Evolutionary conservation across 2,329 filamentous ascomycete genomes (phyloP).

Genomic region (Alternaria brassicae): DNA sequence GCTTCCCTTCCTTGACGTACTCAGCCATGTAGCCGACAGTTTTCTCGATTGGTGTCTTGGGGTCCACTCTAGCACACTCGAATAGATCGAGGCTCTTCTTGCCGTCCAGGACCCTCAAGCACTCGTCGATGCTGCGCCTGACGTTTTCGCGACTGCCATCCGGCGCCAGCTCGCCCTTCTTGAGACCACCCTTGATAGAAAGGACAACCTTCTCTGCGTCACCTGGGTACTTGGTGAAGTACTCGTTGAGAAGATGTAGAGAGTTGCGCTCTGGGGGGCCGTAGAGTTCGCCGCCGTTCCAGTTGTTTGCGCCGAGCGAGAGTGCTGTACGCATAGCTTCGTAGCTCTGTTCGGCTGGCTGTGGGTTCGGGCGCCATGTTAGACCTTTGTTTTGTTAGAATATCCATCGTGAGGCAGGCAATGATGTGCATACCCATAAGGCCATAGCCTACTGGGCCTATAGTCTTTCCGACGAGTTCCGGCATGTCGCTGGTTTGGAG

Average conservation of each 20-base stretch:
- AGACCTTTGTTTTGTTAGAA: constrained; percentile 47
- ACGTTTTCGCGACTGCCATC: constrained; percentile 54
- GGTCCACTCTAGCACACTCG: constrained; percentile 56
- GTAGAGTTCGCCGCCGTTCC: constrained; percentile 61
- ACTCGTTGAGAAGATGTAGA: constrained; percentile 58
- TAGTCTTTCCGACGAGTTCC: constrained; percentile 46
- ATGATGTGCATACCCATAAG: constrained; percentile 52
- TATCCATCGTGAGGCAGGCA: background rate
- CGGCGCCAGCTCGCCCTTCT: constrained; percentile 43
- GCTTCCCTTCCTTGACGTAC: constrained; percentile 51
- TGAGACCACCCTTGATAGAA: constrained; percentile 58
- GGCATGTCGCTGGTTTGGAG: constrained; percentile 36
- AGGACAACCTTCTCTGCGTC: constrained; percentile 60
- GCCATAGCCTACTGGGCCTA: constrained; percentile 55
- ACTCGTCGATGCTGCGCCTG: constrained; percentile 56
- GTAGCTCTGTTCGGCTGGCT: constrained; percentile 49
- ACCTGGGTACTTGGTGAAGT: constrained; percentile 60
- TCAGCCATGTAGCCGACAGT: constrained; percentile 53
- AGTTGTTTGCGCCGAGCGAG: constrained; percentile 54
- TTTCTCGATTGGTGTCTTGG: constrained; percentile 54
- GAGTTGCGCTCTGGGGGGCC: constrained; percentile 56
- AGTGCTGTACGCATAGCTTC: constrained; percentile 56
- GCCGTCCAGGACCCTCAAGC: constrained; percentile 53
- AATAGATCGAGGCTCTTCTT: constrained; percentile 60
- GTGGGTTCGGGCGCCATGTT: constrained; percentile 55